phyloP scores from a whole-genome alignment of 2,329 filamentous ascomycete species.

The Fusarium azukiicola region DNA sequence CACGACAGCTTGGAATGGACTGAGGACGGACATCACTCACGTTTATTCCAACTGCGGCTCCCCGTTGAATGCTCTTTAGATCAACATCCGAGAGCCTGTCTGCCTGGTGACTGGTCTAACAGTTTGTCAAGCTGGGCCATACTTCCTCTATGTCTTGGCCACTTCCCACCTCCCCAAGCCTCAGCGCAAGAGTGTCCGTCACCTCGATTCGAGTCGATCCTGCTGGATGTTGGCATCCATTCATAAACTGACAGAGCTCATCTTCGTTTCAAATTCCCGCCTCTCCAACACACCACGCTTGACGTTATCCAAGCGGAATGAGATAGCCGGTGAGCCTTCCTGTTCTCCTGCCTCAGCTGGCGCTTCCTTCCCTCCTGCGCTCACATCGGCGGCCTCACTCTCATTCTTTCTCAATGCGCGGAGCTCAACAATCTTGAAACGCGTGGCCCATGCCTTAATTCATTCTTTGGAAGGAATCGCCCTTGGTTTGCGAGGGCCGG shows the following conservation, averaged over 20 bases:
- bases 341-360: neutral
- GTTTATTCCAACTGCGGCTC: neutral
- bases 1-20: too few relatives aligned
- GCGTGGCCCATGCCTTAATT: neutral
- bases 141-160: neutral
- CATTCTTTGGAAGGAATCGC: neutral
- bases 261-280: neutral
- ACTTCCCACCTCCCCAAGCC: neutral
- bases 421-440: neutral
- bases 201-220: neutral
- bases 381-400: neutral
- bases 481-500: neutral
- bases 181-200: neutral
- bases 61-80: neutral
- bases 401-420: neutral
- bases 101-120: too few relatives aligned
- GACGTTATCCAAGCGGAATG: neutral
- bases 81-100: too few relatives aligned
- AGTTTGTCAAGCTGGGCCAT: neutral
- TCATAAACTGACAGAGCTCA: neutral
- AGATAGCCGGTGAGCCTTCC: neutral
- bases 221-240: neutral
- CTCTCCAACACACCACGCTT: neutral
- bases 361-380: neutral
- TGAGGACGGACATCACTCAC: neutral